Conservation (phyloP, 2,329 filamentous ascomycete genomes). For the Arthrobotrys sphaeroides region DNA sequence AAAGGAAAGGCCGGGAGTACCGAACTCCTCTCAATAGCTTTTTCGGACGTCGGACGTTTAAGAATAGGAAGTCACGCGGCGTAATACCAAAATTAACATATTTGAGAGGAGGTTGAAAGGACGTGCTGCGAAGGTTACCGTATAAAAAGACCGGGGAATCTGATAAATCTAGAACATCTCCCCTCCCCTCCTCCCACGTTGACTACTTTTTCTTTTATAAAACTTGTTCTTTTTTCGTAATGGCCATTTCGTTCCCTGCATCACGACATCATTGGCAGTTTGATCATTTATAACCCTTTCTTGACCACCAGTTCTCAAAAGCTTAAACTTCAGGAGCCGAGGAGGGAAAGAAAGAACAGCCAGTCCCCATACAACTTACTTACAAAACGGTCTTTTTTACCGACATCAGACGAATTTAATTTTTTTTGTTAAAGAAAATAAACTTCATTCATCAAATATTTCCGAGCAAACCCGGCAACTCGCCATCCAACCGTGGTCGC, state of each 20-base stretch:
- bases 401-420: too few relatives aligned
- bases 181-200: not conserved
- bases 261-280: conserved; percentile 26
- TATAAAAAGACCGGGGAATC: not conserved
- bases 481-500: not conserved
- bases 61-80: conserved; percentile 18
- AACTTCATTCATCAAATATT: not conserved
- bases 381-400: too few relatives aligned
- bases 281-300: conserved; percentile 3
- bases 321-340: not conserved
- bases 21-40: conserved; percentile 28
- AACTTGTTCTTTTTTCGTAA: conserved; percentile 23
- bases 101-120: not conserved
- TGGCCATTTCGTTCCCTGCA: conserved; percentile 10
- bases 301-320: conserved; percentile 14
- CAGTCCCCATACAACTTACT: too few relatives aligned
- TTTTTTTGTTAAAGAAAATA: not conserved
- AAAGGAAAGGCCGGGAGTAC: not conserved
- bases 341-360: too few relatives aligned
- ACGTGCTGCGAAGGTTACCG: not conserved
- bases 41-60: not conserved
- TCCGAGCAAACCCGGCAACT: conserved; percentile 23
- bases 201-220: not conserved
- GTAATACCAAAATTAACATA: conserved; percentile 6
- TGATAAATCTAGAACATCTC: not conserved